Conservation (phyloP, 192 early-diverging fungal genomes). For the Coemansia sp. region DNA sequence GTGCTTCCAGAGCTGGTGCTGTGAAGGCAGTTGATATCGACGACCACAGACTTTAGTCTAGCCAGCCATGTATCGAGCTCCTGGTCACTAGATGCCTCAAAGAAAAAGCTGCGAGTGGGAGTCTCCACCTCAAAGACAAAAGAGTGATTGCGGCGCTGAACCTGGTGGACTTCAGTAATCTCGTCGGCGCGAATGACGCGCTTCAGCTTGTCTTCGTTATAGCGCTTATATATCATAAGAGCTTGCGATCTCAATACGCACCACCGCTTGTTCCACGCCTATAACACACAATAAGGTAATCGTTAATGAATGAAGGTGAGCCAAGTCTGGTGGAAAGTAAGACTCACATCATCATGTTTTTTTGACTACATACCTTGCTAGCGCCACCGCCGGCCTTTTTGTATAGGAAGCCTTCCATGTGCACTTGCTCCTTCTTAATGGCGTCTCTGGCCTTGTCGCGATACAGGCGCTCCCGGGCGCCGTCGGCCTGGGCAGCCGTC, state of each 20-base stretch:
- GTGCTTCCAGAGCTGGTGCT: constrained; percentile 21
- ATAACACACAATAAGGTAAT: constrained; percentile 6
- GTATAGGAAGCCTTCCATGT: constrained; percentile 50
- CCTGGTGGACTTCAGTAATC: constrained; percentile 32
- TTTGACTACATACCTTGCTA: constrained; percentile 39
- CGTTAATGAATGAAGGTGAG: neutral
- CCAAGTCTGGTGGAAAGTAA: neutral
- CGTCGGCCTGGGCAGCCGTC: constrained; percentile 28
- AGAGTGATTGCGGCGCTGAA: constrained; percentile 46
- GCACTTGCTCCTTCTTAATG: constrained; percentile 51
- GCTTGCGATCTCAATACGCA: constrained; percentile 54
- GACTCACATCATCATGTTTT: neutral
- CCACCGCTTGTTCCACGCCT: constrained; percentile 57
- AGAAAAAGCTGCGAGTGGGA: constrained; percentile 40
- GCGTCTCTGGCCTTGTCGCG: constrained; percentile 46
- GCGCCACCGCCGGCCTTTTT: constrained; percentile 50
- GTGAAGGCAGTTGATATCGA: constrained; percentile 18
- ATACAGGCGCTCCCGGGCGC: constrained; percentile 23
- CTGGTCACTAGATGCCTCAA: constrained; percentile 55
- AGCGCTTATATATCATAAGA: constrained; percentile 47
- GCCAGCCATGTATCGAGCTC: constrained; percentile 43
- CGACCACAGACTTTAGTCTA: constrained; percentile 24
- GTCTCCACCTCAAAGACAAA: constrained; percentile 50
- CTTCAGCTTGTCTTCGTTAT: constrained; percentile 51
- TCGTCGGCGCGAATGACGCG: constrained; percentile 54